These are phyloP conservation scores for Ophiostoma montium DNA, from an alignment of 2,329 filamentous ascomycete species.

Conservation along the genomic window DNA sequence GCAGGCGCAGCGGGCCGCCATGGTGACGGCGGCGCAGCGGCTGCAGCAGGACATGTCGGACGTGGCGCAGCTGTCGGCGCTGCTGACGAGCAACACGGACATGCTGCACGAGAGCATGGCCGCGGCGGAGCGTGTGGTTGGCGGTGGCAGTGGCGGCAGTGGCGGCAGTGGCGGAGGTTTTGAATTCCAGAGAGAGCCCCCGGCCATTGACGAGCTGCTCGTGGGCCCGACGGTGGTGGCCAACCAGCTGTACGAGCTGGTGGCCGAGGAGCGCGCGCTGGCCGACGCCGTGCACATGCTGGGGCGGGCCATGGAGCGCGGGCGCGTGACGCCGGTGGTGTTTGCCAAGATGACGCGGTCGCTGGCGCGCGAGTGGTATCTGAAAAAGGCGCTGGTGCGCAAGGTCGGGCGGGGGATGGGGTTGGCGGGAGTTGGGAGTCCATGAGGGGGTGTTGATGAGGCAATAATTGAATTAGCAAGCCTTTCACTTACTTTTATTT, in stretches of 20 bases:
- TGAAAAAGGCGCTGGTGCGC: conserved; percentile 66
- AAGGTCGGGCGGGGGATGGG: conserved; percentile 72
- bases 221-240: conserved; percentile 90
- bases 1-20: conserved; percentile 63
- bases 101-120: conserved; percentile 65
- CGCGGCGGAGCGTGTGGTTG: conserved; percentile 67
- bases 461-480: neutral
- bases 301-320: conserved; percentile 58
- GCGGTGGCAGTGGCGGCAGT: too few relatives aligned
- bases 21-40: conserved; percentile 52
- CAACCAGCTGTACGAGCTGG: conserved; percentile 79
- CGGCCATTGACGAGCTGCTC: conserved; percentile 76
- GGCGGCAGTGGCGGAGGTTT: too few relatives aligned
- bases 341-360: conserved; percentile 67
- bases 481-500: neutral
- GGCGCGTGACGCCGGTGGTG: conserved; percentile 53
- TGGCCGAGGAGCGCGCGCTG: conserved; percentile 77
- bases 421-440: conserved; percentile 21
- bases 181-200: too few relatives aligned
- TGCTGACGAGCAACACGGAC: conserved; percentile 61
- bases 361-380: conserved; percentile 64
- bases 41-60: conserved; percentile 62
- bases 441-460: too few relatives aligned
- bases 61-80: conserved; percentile 54
- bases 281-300: conserved; percentile 78